These are phyloP conservation scores for Ephemerocybe angulata DNA, from an alignment of 768 basidiomycete genomes.

Conservation along the genomic window DNA sequence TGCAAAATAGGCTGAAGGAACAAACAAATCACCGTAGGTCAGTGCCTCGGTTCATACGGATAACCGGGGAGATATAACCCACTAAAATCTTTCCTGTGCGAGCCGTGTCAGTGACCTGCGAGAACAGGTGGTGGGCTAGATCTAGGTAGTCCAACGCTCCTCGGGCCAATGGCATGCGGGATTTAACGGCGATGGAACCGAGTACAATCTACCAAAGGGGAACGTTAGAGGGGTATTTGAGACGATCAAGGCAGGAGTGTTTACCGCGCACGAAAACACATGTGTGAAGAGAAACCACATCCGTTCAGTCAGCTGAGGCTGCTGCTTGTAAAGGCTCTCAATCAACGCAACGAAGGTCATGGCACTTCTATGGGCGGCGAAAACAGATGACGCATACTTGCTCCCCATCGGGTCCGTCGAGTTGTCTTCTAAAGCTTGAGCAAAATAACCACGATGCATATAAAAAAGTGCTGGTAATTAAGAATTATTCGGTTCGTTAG, in stretches of 20 bases:
- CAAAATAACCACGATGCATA: conserved; percentile 74
- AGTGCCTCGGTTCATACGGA: not conserved
- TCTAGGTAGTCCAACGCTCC: conserved; percentile 70
- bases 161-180: conserved; percentile 59
- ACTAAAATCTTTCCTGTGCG: conserved; percentile 60
- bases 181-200: conserved; percentile 64
- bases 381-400: conserved; percentile 63
- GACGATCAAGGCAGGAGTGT: conserved; percentile 17
- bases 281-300: conserved; percentile 75
- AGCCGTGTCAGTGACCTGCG: conserved; percentile 47
- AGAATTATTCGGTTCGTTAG: not conserved
- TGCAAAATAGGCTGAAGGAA: conserved; percentile 53
- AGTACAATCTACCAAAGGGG: conserved; percentile 51
- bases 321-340: conserved; percentile 61
- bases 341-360: conserved; percentile 65
- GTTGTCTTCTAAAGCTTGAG: conserved; percentile 60
- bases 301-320: conserved; percentile 61
- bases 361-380: conserved; percentile 68
- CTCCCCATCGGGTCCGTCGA: conserved; percentile 64
- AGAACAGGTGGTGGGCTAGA: conserved; percentile 55
- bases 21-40: not conserved
- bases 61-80: conserved; percentile 19
- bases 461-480: conserved; percentile 54
- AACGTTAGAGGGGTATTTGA: conserved; percentile 3
- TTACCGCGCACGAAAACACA: conserved; percentile 67